Conservation (phyloP, 2,329 filamentous ascomycete species). For the Conoideocrella luteorostrata region DNA sequence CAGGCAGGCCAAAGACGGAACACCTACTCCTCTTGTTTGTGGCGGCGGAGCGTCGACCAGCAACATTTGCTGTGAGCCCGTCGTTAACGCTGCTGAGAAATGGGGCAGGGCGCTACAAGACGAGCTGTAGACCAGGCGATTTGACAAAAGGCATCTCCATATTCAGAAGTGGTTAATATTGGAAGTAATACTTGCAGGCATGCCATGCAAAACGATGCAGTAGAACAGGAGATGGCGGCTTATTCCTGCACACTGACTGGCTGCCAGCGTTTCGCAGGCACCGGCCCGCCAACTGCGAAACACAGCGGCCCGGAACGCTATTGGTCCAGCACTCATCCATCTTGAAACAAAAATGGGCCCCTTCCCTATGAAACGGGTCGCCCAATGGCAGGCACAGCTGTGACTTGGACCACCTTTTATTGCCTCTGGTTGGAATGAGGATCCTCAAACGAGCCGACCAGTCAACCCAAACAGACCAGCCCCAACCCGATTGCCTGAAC, state of each 20-base stretch:
- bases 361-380: background rate
- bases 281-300: background rate
- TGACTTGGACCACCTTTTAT: background rate
- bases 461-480: background rate
- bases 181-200: background rate
- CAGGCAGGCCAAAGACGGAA: no score
- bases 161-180: background rate
- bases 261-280: background rate
- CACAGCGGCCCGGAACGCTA: background rate
- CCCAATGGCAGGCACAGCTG: background rate
- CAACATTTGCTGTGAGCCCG: background rate
- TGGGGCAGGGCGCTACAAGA: background rate
- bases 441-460: background rate
- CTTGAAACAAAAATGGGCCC: slow-evolving; percentile 4
- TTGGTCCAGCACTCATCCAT: background rate
- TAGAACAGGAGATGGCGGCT: no score
- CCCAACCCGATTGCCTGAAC: no score
- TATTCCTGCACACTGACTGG: no score
- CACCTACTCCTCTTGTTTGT: background rate
- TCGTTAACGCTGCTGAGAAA: background rate
- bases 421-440: no score
- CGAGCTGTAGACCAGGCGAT: background rate
- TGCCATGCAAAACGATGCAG: no score
- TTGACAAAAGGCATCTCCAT: background rate
- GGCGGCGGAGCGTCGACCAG: background rate